Evolutionary conservation across 1,139 yeast genomes (phyloP).

Genomic region (Saccharomyces hybrid): DNA sequence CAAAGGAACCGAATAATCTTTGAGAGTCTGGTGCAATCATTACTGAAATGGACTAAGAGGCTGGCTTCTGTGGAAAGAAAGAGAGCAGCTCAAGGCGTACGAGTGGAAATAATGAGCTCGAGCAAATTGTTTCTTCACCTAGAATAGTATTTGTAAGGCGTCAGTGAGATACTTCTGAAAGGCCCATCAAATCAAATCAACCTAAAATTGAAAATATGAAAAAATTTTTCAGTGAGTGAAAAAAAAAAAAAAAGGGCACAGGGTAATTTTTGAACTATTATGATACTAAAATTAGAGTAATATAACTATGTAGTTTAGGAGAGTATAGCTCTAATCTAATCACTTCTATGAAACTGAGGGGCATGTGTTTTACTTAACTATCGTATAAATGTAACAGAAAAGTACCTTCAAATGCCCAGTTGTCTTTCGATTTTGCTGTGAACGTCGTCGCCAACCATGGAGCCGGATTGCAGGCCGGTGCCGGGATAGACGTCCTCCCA

Average conservation of each 20-base stretch:
- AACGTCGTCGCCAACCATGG: conserved; percentile 38
- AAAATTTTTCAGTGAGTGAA: background rate
- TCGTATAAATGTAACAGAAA: background rate
- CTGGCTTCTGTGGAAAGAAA: background rate
- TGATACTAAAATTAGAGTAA: background rate
- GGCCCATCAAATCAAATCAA: background rate
- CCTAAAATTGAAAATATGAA: background rate
- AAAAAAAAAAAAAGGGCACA: background rate
- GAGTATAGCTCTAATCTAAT: background rate
- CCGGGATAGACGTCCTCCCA: conserved; percentile 88
- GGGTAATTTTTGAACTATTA: background rate
- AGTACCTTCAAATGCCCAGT: conserved; percentile 44
- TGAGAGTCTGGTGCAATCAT: background rate
- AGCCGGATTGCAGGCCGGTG: conserved; percentile 15
- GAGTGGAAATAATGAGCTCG: background rate
- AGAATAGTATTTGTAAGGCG: background rate
- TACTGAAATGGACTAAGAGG: background rate
- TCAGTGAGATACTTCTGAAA: background rate
- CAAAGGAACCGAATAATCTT: background rate
- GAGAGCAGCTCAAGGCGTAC: background rate
- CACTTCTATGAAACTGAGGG: background rate
- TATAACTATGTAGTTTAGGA: background rate
- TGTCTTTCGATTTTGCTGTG: conserved; percentile 67
- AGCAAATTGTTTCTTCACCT: background rate
- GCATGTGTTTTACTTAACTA: background rate